Evolutionary conservation across 2,329 filamentous ascomycete genomes (phyloP).

Genomic region (Macrophomina pseudophaseolina): DNA sequence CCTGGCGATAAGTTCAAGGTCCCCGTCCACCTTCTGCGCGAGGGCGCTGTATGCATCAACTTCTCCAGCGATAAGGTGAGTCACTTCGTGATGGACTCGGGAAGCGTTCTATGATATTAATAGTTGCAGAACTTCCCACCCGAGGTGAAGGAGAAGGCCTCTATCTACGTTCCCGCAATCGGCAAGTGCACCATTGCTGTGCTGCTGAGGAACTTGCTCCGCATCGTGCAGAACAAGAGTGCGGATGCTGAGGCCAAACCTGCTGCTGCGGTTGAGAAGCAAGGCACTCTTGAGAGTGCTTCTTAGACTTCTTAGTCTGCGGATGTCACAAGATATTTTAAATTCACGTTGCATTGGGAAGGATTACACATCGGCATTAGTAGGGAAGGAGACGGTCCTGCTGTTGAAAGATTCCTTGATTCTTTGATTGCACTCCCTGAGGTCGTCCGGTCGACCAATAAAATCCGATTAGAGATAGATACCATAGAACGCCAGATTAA

Average conservation of each 20-base stretch:
- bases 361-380: not conserved
- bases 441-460: slow-evolving; percentile 14
- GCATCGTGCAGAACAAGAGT: slow-evolving; percentile 51
- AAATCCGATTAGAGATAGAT: slow-evolving; percentile 20
- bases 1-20: slow-evolving; percentile 90
- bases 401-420: not conserved
- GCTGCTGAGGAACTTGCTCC: slow-evolving; percentile 82
- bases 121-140: slow-evolving; percentile 76
- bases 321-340: too few relatives aligned
- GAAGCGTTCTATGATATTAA: not conserved
- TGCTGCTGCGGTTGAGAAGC: slow-evolving; percentile 30
- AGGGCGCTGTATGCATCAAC: slow-evolving; percentile 98
- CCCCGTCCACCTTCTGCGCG: slow-evolving; percentile 77
- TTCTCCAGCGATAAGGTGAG: slow-evolving; percentile 85
- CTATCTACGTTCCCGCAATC: slow-evolving; percentile 95
- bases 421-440: slow-evolving; percentile 15
- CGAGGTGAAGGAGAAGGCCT: slow-evolving; percentile 91
- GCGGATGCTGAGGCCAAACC: slow-evolving; percentile 32
- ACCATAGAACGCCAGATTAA: slow-evolving; percentile 26
- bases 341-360: not conserved
- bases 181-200: slow-evolving; percentile 98
- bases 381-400: not conserved
- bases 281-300: slow-evolving; percentile 29
- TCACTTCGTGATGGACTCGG: not conserved
- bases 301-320: not conserved